A percentile compares a stretch with the other conserved stretches of the same genome.
phyloP scores from a whole-genome alignment of 106 monocot species.

The Allium fistulosum region DNA sequence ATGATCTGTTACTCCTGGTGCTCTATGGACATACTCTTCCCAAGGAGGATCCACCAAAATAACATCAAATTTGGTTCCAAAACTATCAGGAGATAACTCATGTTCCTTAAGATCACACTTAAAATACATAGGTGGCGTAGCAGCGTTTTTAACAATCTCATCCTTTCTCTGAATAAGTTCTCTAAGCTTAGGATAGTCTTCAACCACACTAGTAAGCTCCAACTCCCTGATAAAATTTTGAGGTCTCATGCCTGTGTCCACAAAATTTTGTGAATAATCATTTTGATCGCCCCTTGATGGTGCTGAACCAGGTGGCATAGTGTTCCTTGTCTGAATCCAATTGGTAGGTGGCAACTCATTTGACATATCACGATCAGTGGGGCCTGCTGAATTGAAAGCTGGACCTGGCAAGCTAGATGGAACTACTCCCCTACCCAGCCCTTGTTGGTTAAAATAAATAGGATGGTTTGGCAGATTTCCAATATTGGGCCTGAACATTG shows the following conservation, averaged over 20 bases:
- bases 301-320: slow-evolving; percentile 62
- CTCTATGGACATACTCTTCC: slow-evolving; percentile 99
- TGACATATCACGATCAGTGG: slow-evolving; percentile 43
- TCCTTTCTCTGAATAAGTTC: slow-evolving; percentile 99
- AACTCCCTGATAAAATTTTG: slow-evolving; percentile 98
- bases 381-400: slow-evolving; percentile 39
- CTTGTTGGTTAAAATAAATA: slow-evolving; percentile 71
- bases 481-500: slow-evolving; percentile 58
- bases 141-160: slow-evolving; percentile 84
- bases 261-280: slow-evolving; percentile 98
- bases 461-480: slow-evolving; percentile 44
- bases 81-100: slow-evolving; percentile 68
- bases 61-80: slow-evolving; percentile 97
- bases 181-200: slow-evolving; percentile 96
- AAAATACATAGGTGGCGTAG: slow-evolving; percentile 78
- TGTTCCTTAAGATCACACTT: slow-evolving; percentile 82
- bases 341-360: slow-evolving; percentile 52
- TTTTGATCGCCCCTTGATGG: slow-evolving; percentile 99
- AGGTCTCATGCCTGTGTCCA: slow-evolving; percentile 93
- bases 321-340: slow-evolving; percentile 55
- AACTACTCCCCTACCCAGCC: slow-evolving; percentile 34
- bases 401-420: slow-evolving; percentile 40
- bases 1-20: slow-evolving; percentile 91
- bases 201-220: slow-evolving; percentile 88
- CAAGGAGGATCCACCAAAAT: slow-evolving; percentile 99